Conservation (phyloP, 2,329 filamentous ascomycete genomes). For the Pleomassaria siparia region DNA sequence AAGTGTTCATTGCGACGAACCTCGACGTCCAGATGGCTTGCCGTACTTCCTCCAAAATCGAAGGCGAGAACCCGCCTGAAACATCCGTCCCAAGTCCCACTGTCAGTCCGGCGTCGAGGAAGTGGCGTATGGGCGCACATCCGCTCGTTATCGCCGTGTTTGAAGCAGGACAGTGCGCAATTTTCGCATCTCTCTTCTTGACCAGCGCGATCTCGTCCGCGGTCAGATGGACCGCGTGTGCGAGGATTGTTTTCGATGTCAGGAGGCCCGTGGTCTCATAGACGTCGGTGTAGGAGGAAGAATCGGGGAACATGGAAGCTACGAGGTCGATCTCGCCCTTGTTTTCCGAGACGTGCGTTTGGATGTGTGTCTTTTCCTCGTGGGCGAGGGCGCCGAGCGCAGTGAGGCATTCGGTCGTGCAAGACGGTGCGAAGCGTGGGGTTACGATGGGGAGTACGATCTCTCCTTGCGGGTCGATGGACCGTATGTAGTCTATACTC, state of each 20-base stretch:
- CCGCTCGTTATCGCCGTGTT: constrained; percentile 84
- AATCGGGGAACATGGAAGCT: constrained; percentile 65
- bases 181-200: constrained; percentile 60
- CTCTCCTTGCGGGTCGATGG: constrained; percentile 64
- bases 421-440: constrained; percentile 62
- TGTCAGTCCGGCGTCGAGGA: constrained; percentile 73
- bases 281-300: constrained; percentile 68
- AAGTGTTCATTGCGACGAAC: constrained; percentile 62
- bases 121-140: constrained; percentile 70
- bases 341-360: constrained; percentile 93
- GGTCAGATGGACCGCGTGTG: constrained; percentile 78
- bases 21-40: constrained; percentile 79
- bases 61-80: constrained; percentile 81
- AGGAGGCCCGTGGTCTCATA: constrained; percentile 76
- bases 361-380: constrained; percentile 67
- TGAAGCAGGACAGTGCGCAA: constrained; percentile 84
- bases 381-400: constrained; percentile 66
- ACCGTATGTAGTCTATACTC: constrained; percentile 59
- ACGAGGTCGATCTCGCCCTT: constrained; percentile 72
- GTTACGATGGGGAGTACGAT: constrained; percentile 82
- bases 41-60: constrained; percentile 78
- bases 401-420: constrained; percentile 57
- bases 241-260: constrained; percentile 73
- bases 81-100: constrained; percentile 92
- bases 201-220: constrained; percentile 68